Evolutionary conservation across 306 rosid genomes (phyloP).

Genomic region (Prinsepia uniflora): DNA sequence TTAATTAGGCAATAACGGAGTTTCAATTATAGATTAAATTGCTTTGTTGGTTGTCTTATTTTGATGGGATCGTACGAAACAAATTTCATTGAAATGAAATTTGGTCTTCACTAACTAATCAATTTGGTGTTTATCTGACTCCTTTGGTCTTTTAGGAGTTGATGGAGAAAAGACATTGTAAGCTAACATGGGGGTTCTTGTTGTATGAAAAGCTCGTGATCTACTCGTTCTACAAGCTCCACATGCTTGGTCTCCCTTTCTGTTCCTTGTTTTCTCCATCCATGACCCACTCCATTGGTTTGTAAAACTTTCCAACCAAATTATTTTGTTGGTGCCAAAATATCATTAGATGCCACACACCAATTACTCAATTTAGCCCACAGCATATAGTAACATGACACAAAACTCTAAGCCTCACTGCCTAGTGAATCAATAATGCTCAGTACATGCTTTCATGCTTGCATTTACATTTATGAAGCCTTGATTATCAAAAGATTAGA

Average conservation of each 20-base stretch:
- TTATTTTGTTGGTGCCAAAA: background rate
- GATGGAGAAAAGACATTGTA: background rate
- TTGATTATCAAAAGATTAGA: too few species aligned
- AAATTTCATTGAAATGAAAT: background rate
- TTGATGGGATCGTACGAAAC: slow-evolving; percentile 16
- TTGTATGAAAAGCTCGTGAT: background rate
- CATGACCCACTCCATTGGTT: slow-evolving; percentile 16
- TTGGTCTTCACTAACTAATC: background rate
- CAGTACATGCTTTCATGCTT: too few species aligned
- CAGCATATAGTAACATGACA: too few species aligned
- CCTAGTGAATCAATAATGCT: background rate
- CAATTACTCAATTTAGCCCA: background rate
- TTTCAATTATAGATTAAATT: background rate
- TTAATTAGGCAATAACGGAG: background rate
- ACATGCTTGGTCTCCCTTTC: slow-evolving; percentile 22
- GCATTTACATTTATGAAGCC: too few species aligned
- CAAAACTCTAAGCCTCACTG: too few species aligned
- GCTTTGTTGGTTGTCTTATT: background rate
- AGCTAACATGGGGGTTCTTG: background rate
- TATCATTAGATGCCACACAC: background rate
- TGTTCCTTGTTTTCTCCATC: slow-evolving; percentile 7
- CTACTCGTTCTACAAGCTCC: background rate
- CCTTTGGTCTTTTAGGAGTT: background rate
- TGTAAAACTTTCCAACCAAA: background rate
- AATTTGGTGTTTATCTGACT: background rate